A percentile compares a stretch with the other conserved stretches of the same genome.
These are phyloP conservation scores for Mycena rebaudengoi DNA, from an alignment of 768 basidiomycete species.

Conservation along the genomic window DNA sequence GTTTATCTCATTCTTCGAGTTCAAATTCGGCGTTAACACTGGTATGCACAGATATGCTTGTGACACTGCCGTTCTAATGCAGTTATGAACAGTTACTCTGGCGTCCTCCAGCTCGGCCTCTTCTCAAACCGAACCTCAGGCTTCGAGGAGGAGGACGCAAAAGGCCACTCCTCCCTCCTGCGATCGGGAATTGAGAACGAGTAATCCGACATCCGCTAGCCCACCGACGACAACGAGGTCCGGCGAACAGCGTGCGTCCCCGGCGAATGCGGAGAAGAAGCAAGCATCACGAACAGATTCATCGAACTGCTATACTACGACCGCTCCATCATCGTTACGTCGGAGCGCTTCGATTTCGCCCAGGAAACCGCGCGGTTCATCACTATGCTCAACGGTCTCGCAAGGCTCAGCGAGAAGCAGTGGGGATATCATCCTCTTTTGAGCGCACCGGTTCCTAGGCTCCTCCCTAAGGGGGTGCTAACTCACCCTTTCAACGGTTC, in stretches of 20 bases:
- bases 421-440: background rate
- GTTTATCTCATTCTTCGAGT: conserved; percentile 6
- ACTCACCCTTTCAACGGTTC: background rate
- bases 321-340: conserved; percentile 19
- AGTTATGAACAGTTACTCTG: background rate
- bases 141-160: background rate
- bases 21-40: conserved; percentile 3
- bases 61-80: background rate
- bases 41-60: conserved; percentile 11
- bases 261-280: background rate
- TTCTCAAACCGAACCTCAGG: background rate
- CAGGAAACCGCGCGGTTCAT: background rate
- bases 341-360: conserved; percentile 20
- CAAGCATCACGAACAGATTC: conserved; percentile 12
- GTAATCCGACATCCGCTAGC: background rate
- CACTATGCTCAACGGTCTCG: conserved; percentile 6
- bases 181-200: background rate
- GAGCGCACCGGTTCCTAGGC: background rate
- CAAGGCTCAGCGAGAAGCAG: background rate
- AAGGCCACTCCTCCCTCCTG: background rate
- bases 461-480: background rate
- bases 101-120: background rate
- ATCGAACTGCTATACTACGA: conserved; percentile 27
- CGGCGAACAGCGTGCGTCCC: background rate
- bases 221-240: background rate